Percentiles rank a stretch among this genome's conserved stretches.
Conservation (phyloP, 805 yeast genomes). For the Lipomyces mesembrius region DNA sequence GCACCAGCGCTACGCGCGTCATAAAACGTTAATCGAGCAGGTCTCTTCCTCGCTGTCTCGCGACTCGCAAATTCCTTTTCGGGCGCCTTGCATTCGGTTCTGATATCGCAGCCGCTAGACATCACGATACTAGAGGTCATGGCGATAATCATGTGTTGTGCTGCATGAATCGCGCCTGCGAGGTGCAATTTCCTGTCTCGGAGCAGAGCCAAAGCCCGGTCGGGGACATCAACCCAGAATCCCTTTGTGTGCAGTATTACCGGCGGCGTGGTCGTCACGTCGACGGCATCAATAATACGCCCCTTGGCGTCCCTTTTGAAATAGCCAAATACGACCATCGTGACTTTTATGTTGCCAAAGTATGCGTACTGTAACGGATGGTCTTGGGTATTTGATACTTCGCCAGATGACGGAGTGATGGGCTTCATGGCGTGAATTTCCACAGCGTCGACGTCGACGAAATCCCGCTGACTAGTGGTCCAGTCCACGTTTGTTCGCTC, state of each 20-base stretch:
- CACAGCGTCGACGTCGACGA: constrained; percentile 87
- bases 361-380: constrained; percentile 49
- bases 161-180: constrained; percentile 96
- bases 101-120: constrained; percentile 69
- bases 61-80: constrained; percentile 88
- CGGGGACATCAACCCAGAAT: constrained; percentile 88
- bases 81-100: constrained; percentile 96
- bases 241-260: constrained; percentile 72
- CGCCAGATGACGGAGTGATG: not conserved
- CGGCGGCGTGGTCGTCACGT: constrained; percentile 83
- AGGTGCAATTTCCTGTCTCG: constrained; percentile 62
- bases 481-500: constrained; percentile 91
- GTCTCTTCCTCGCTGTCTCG: constrained; percentile 73
- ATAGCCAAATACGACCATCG: constrained; percentile 85
- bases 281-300: constrained; percentile 89
- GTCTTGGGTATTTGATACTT: not conserved
- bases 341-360: constrained; percentile 74
- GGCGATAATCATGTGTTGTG: constrained; percentile 87
- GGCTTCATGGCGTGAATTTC: constrained; percentile 40
- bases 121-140: constrained; percentile 73
- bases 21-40: constrained; percentile 82
- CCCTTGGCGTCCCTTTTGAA: constrained; percentile 80
- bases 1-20: constrained; percentile 70
- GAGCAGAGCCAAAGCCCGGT: constrained; percentile 62
- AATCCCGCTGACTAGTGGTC: constrained; percentile 90